Base-by-base conservation (phyloP, 176 grass and related monocot genomes). In the Lolium multiflorum region DNA sequence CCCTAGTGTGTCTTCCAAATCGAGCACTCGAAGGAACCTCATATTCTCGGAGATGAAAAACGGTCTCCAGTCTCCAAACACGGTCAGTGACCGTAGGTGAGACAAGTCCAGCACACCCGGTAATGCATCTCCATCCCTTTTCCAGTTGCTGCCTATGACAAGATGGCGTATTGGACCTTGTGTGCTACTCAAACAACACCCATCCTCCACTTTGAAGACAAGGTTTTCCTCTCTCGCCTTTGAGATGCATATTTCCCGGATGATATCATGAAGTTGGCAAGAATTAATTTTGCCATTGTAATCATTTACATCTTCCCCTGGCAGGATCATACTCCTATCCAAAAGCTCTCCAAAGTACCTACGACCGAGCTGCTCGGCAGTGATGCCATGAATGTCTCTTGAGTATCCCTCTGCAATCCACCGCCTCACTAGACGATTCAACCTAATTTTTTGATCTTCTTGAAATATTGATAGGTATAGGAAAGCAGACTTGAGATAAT, bases 181-280 rank as follows among this genome's bases (percentile, higher is more conserved):
- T 20, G 43, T 11, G 7, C 4, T 7, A 0, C 21, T 39, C 3
- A 39, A 11, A 4, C 5, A 26, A 4, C 49, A 60, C 7, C 9
- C 14, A 5, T 89, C 56, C 16, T 65, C 57, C 0, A 89, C 20
- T 0, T 64, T 20, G 3, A 83, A 66, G 0, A 86, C 31, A 35
- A 35, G 31, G 31, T 35, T 35, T 35, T 35, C 2, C 31, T 35
- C 31, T 35, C 31, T 35, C 81, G 31, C 31, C 31, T 35, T 0
- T 35, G 31, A 35, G 31, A 35, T 35, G 31, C 2, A 35, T 35
- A 35, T 35, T 35, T 35, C 31, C 31, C 82, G 70, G 26, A 90
- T 76, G 0, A 93, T 12, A 49, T 90, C 77, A 79, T 90, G 88
- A 17, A 93, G 44, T 44, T 77, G 66, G 6, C 60, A 88, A 9